These are phyloP conservation scores for Cucumis cinereus DNA, from an alignment of 306 rosid species.

Conservation along the genomic window DNA sequence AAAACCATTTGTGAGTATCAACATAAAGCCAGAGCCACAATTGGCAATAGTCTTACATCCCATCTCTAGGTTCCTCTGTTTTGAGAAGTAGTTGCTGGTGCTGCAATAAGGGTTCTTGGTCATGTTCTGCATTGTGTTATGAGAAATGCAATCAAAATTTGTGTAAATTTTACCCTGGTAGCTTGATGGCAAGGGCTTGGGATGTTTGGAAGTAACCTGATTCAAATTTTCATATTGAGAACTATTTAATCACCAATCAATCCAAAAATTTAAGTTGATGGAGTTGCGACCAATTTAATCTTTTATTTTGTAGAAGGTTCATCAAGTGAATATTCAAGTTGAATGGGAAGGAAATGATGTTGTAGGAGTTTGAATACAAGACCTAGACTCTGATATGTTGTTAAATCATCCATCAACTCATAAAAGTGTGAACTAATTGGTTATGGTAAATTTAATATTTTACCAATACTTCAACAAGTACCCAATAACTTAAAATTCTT, in stretches of 20 bases:
- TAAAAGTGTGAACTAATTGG: too few relatives aligned
- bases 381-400: too few relatives aligned
- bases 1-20: background rate
- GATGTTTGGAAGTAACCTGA: background rate
- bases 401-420: too few relatives aligned
- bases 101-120: background rate
- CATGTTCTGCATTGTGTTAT: background rate
- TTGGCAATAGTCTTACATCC: background rate
- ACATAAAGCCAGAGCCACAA: background rate
- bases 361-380: too few relatives aligned
- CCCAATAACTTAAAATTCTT: background rate
- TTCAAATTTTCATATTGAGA: background rate
- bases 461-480: background rate
- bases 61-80: background rate
- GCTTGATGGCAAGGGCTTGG: background rate
- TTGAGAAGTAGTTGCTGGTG: background rate
- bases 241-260: too few relatives aligned
- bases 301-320: too few relatives aligned
- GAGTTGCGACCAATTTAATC: too few relatives aligned
- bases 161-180: background rate
- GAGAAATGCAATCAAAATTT: background rate
- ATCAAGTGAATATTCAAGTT: too few relatives aligned
- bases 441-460: too few relatives aligned
- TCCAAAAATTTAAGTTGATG: too few relatives aligned
- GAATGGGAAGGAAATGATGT: too few relatives aligned